Evolutionary conservation across 2,329 filamentous ascomycete genomes (phyloP).

Genomic region (Arthrinium phaeospermum): DNA sequence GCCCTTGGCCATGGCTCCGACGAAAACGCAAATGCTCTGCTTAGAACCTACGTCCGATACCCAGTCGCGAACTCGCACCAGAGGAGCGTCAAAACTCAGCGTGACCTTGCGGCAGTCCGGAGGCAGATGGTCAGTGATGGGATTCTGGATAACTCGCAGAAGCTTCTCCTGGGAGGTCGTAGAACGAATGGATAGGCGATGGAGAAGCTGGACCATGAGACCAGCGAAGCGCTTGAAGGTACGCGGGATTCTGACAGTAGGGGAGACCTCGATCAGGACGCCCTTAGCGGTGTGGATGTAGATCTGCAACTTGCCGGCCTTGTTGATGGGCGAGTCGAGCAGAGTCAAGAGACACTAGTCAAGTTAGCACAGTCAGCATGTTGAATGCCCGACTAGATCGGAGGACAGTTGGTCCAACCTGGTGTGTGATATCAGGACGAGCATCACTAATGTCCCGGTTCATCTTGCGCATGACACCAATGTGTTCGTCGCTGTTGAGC

Average conservation of each 20-base stretch:
- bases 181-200: conserved; percentile 93
- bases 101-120: conserved; percentile 98
- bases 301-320: conserved; percentile 95
- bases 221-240: conserved; percentile 99
- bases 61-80: conserved; percentile 89
- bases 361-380: conserved; percentile 47
- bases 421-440: conserved; percentile 95
- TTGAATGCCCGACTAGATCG: conserved; percentile 46
- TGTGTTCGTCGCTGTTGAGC: conserved; percentile 98
- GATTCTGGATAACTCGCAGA: conserved; percentile 95
- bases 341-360: conserved; percentile 91
- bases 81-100: conserved; percentile 87
- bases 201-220: conserved; percentile 96
- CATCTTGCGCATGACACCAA: conserved; percentile 99
- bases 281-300: conserved; percentile 98
- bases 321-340: conserved; percentile 96
- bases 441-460: conserved; percentile 98
- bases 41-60: conserved; percentile 77
- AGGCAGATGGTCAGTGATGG: conserved; percentile 94
- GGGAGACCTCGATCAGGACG: conserved; percentile 95
- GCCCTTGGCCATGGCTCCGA: conserved; percentile 98
- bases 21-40: conserved; percentile 96
- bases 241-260: conserved; percentile 95
- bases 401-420: conserved; percentile 65
- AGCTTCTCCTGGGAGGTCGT: conserved; percentile 98